A percentile compares a stretch with the other conserved stretches of the same genome.
Evolutionary conservation across 169 alveolate genomes (phyloP).

Genomic region (Eimeria sp.): DNA sequence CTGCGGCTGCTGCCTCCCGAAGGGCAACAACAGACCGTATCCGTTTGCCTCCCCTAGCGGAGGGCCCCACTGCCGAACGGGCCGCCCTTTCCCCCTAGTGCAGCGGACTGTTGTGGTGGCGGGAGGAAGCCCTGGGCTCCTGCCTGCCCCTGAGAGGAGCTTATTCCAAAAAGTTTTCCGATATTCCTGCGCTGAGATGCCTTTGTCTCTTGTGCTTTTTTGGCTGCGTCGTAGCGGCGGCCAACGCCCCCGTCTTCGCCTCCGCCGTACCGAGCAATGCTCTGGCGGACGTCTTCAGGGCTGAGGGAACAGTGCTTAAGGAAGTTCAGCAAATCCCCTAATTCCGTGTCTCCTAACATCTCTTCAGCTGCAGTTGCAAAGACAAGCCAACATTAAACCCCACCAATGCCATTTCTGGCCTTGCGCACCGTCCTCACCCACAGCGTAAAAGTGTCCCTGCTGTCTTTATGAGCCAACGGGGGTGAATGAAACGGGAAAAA

Average conservation of each 20-base stretch:
- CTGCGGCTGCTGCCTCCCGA: neutral
- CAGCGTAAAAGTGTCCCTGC: no score
- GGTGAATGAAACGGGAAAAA: no score
- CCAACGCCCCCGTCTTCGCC: slow-evolving; percentile 82
- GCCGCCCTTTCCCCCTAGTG: neutral
- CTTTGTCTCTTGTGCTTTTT: slow-evolving; percentile 70
- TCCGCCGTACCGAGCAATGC: slow-evolving; percentile 75
- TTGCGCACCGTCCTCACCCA: no score
- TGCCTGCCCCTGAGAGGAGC: slow-evolving; percentile 37
- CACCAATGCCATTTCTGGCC: neutral
- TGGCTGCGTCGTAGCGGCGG: slow-evolving; percentile 71
- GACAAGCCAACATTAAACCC: neutral
- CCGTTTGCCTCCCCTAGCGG: neutral
- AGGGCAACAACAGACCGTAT: neutral
- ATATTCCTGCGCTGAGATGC: slow-evolving; percentile 77
- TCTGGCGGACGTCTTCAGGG: slow-evolving; percentile 80
- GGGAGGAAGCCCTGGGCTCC: slow-evolving; percentile 11
- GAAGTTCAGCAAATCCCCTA: slow-evolving; percentile 58
- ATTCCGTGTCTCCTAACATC: slow-evolving; percentile 43
- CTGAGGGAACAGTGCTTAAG: slow-evolving; percentile 72
- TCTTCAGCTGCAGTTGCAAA: slow-evolving; percentile 60
- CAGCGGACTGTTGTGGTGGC: slow-evolving; percentile 1
- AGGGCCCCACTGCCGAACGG: neutral
- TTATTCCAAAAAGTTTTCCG: slow-evolving; percentile 77
- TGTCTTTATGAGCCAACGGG: no score